phyloP scores from a whole-genome alignment of 208 protist species.

The Leishmania braziliensis region DNA sequence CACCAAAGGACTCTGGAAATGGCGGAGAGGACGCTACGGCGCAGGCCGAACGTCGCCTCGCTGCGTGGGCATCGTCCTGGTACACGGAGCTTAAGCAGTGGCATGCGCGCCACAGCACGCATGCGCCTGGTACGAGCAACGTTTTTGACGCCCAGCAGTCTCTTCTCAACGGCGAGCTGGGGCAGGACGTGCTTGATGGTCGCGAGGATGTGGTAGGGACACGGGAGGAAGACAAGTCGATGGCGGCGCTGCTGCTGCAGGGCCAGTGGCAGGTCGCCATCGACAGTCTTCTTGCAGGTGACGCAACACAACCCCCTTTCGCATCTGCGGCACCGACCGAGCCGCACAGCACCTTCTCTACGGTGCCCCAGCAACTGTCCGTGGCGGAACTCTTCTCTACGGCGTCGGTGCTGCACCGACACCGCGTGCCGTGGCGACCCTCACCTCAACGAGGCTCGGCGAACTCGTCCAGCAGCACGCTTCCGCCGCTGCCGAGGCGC shows the following conservation, averaged over 20 bases:
- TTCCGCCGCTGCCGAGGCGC: slow-evolving; percentile 10
- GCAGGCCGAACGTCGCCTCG: slow-evolving; percentile 17
- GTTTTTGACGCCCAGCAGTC: neutral
- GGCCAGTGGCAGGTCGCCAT: slow-evolving; percentile 9
- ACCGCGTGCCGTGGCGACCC: neutral
- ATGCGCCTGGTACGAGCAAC: neutral
- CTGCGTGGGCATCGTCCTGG: slow-evolving; percentile 11
- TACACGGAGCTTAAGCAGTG: neutral
- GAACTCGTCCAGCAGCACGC: neutral
- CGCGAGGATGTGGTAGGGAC: neutral
- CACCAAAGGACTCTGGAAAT: neutral
- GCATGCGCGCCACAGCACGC: neutral
- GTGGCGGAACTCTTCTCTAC: slow-evolving; percentile 7
- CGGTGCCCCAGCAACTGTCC: neutral
- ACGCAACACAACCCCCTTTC: too few relatives aligned
- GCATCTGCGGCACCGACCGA: neutral
- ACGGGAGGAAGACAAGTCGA: slow-evolving; percentile 5
- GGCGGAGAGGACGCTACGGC: slow-evolving; percentile 2
- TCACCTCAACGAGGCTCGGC: neutral
- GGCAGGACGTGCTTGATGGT: neutral
- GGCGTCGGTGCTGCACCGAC: slow-evolving; percentile 12
- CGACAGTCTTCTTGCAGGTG: neutral
- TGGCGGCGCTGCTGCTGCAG: slow-evolving; percentile 12
- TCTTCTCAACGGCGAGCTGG: neutral
- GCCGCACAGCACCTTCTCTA: neutral